These are phyloP conservation scores for Fraxinus cuspidata DNA, from an alignment of 257 asterid species.

Conservation along the genomic window DNA sequence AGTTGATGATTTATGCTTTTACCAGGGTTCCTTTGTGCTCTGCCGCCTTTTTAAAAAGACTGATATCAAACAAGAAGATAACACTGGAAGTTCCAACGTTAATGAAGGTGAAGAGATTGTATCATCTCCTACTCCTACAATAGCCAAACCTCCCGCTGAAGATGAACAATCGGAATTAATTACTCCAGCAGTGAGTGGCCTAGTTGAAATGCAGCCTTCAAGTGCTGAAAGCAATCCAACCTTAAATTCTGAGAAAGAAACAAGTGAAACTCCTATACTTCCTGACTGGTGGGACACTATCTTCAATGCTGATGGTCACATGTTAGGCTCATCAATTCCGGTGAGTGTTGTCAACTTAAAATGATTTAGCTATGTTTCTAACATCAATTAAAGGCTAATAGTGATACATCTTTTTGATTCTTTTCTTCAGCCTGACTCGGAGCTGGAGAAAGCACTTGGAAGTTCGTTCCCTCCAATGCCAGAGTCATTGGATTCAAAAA, in stretches of 20 bases:
- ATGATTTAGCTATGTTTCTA: not conserved
- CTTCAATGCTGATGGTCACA: slow-evolving; percentile 26
- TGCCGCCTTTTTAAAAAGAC: slow-evolving; percentile 86
- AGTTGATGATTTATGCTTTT: slow-evolving; percentile 23
- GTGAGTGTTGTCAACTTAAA: slow-evolving; percentile 41
- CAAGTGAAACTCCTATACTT: slow-evolving; percentile 30
- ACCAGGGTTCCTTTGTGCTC: slow-evolving; percentile 83
- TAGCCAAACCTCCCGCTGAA: slow-evolving; percentile 46
- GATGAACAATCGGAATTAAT: slow-evolving; percentile 52
- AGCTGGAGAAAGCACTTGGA: slow-evolving; percentile 54
- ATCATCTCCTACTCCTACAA: slow-evolving; percentile 42
- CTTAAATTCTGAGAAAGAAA: slow-evolving; percentile 27
- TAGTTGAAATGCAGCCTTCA: too few species aligned
- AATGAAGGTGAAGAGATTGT: slow-evolving; percentile 50
- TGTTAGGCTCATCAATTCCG: slow-evolving; percentile 37
- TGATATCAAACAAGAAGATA: slow-evolving; percentile 66
- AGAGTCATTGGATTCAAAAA: slow-evolving; percentile 49
- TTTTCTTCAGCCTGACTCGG: slow-evolving; percentile 58
- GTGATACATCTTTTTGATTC: slow-evolving; percentile 1
- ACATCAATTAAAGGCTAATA: not conserved
- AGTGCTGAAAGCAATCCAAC: slow-evolving; percentile 33
- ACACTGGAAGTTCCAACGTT: slow-evolving; percentile 41
- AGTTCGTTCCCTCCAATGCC: slow-evolving; percentile 36
- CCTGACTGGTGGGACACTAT: slow-evolving; percentile 24
- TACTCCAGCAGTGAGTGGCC: slow-evolving; percentile 36